These are phyloP conservation scores for Tricholoma flavovirens DNA, from an alignment of 768 basidiomycete species.

Conservation along the genomic window DNA sequence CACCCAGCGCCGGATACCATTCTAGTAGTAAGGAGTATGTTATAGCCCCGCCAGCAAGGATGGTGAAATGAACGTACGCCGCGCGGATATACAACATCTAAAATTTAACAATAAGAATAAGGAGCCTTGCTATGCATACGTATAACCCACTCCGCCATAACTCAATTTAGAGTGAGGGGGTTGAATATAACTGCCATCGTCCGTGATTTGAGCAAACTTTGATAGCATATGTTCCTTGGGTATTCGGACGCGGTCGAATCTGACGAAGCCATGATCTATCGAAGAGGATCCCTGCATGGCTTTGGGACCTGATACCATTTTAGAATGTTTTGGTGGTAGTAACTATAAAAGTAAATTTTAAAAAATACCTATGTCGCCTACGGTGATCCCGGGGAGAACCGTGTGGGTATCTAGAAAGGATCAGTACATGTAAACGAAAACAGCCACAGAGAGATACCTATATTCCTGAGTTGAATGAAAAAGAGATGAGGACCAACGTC, in stretches of 20 bases:
- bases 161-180: conserved; percentile 72
- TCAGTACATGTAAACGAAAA: not conserved
- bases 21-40: conserved; percentile 31
- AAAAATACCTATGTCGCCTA: conserved; percentile 63
- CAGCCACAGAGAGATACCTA: conserved; percentile 32
- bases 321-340: not conserved
- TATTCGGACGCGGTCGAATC: conserved; percentile 60
- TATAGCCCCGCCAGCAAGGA: not conserved
- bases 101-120: not conserved
- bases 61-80: conserved; percentile 31
- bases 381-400: conserved; percentile 51
- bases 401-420: conserved; percentile 47
- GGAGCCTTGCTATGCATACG: not conserved
- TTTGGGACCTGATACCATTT: conserved; percentile 46
- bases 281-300: conserved; percentile 42
- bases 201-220: conserved; percentile 64
- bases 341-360: not conserved
- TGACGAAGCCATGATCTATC: conserved; percentile 64
- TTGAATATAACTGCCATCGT: conserved; percentile 55
- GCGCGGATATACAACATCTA: conserved; percentile 76
- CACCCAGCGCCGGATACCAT: conserved; percentile 63
- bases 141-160: conserved; percentile 59
- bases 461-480: conserved; percentile 60
- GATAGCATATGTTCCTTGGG: conserved; percentile 71
- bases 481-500: conserved; percentile 73